A percentile compares a stretch with the other conserved stretches of the same genome.
phyloP scores from a whole-genome alignment of 257 asterid genomes.

The Solanum piurae region DNA sequence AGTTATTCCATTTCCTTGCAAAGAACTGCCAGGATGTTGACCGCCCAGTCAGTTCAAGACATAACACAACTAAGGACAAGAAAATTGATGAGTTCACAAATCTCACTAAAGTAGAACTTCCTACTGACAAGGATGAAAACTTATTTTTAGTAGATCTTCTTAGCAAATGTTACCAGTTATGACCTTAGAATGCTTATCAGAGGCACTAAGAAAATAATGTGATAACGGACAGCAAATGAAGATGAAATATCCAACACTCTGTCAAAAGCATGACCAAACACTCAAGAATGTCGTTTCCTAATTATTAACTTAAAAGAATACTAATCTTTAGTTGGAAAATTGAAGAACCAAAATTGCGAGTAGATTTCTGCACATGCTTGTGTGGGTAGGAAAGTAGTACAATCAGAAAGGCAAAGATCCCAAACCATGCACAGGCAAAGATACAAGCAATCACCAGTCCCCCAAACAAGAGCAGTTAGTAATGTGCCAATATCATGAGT shows the following conservation, averaged over 20 bases:
- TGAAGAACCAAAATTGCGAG: not conserved
- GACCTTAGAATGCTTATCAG: not conserved
- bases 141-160: not conserved
- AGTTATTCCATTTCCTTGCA: constrained; percentile 81
- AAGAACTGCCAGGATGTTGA: constrained; percentile 36
- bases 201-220: not conserved
- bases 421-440: not conserved
- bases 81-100: not conserved
- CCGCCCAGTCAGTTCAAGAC: not conserved
- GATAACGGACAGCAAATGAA: not conserved
- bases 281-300: not conserved
- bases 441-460: not conserved
- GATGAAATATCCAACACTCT: not conserved
- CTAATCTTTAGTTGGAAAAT: not conserved
- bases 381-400: not conserved
- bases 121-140: not conserved
- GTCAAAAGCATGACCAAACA: not conserved
- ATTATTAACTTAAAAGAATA: not conserved
- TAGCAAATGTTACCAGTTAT: not conserved
- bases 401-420: not conserved
- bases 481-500: not conserved
- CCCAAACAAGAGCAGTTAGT: not conserved
- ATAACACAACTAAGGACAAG: not conserved
- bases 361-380: not conserved
- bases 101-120: not conserved